phyloP scores from a whole-genome alignment of 129 eudicot genomes.

The Logfia minima region DNA sequence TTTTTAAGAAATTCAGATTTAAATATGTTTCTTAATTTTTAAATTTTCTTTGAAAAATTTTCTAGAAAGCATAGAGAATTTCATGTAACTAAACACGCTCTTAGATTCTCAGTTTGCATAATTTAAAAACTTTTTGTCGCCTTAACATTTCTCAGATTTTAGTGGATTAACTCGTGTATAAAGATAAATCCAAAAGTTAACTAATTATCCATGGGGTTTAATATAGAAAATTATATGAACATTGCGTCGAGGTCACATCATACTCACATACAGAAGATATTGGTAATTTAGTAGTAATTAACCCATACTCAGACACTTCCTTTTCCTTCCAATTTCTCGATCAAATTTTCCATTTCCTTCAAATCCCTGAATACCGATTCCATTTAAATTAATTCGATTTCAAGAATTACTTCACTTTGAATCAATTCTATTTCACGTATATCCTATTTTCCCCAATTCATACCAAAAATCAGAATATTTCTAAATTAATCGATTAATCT shows the following conservation, averaged over 20 bases:
- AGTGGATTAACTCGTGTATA: no score
- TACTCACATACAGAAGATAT: background rate
- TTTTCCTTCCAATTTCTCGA: conserved; percentile 16
- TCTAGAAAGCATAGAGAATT: no score
- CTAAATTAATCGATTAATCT: background rate
- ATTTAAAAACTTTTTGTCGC: no score
- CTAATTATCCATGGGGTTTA: no score
- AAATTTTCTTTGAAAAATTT: no score
- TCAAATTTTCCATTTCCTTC: conserved; percentile 11
- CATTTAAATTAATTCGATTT: background rate
- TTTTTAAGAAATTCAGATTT: no score
- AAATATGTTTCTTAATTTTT: no score
- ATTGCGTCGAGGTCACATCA: background rate
- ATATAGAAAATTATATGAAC: background rate
- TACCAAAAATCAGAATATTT: background rate
- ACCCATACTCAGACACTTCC: conserved; percentile 18
- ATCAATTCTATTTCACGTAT: conserved; percentile 23
- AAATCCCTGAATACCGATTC: conserved; percentile 1
- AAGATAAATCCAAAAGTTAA: no score
- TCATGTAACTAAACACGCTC: no score
- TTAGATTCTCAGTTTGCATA: no score
- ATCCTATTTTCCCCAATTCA: conserved; percentile 15
- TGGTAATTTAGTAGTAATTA: conserved; percentile 21
- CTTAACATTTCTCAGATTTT: no score
- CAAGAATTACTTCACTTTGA: conserved; percentile 4